Conservation (phyloP, 1,284 basidiomycete genomes). For the Mycena sp. region DNA sequence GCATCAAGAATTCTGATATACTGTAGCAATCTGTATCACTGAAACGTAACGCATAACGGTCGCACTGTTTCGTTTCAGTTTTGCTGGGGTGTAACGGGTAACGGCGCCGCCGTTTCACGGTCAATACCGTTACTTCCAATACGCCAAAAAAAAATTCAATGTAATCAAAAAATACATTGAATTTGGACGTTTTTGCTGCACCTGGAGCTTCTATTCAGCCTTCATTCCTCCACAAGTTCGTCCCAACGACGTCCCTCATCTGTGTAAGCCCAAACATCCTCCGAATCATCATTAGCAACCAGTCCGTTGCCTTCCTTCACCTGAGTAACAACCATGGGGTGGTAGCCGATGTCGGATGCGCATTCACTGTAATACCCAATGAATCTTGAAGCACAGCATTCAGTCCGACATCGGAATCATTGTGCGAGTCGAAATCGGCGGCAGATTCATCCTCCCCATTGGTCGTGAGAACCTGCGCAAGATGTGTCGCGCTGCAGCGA, state of each 20-base stretch:
- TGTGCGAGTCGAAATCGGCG: background rate
- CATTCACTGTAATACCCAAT: background rate
- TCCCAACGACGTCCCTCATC: background rate
- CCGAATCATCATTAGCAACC: background rate
- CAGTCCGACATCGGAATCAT: background rate
- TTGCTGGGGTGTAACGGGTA: too few species aligned
- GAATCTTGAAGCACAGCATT: background rate
- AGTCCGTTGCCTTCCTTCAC: background rate
- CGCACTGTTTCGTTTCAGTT: too few species aligned
- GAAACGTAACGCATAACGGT: too few species aligned
- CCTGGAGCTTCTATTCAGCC: too few species aligned
- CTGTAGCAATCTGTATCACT: too few species aligned
- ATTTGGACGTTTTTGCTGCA: too few species aligned
- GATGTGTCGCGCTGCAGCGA: conserved; percentile 9
- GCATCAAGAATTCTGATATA: too few species aligned
- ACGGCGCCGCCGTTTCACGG: too few species aligned
- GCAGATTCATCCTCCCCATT: background rate
- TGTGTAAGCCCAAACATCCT: background rate
- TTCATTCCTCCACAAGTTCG: background rate
- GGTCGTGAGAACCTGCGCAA: background rate
- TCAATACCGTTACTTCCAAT: too few species aligned
- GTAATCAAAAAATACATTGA: too few species aligned
- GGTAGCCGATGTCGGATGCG: background rate
- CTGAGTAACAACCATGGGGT: background rate
- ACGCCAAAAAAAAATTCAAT: too few species aligned